A percentile compares a stretch with the other conserved stretches of the same genome.
Conservation (phyloP, 352 stramenopile species). For the Phytophthora brassicae region DNA sequence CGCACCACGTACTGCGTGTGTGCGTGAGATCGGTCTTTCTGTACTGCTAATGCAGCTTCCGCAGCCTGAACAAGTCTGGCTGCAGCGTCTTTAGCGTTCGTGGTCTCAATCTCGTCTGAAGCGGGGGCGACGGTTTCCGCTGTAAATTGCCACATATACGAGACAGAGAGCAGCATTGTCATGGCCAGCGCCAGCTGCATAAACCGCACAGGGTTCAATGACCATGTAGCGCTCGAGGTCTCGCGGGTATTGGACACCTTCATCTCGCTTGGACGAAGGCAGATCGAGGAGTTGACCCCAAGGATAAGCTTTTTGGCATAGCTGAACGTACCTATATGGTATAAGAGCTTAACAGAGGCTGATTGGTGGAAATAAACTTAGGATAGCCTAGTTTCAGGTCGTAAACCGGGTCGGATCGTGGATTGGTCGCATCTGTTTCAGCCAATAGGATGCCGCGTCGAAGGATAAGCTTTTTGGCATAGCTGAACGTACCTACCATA, state of each 20-base stretch:
- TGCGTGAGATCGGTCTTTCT: constrained; percentile 42
- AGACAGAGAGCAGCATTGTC: constrained; percentile 61
- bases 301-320: constrained; percentile 8
- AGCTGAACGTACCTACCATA: too few species aligned
- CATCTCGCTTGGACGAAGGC: constrained; percentile 14
- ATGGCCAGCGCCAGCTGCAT: constrained; percentile 65
- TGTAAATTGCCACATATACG: constrained; percentile 77
- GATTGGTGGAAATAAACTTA: not conserved
- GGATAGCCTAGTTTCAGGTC: too few species aligned
- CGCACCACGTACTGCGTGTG: constrained; percentile 66
- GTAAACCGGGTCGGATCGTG: too few species aligned
- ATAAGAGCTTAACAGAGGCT: not conserved
- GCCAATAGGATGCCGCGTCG: too few species aligned
- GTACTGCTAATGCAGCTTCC: constrained; percentile 26
- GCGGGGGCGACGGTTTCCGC: constrained; percentile 34
- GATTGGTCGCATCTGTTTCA: too few species aligned
- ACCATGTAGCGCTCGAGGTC: constrained; percentile 8
- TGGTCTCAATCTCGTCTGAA: constrained; percentile 16
- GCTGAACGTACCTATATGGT: too few species aligned
- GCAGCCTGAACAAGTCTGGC: constrained; percentile 23
- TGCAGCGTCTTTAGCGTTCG: constrained; percentile 26
- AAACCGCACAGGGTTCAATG: constrained; percentile 57
- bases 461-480: constrained; percentile 6
- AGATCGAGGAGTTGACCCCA: constrained; percentile 8
- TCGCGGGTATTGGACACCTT: constrained; percentile 16